Evolutionary conservation across 106 monocot species (phyloP).

Genomic region (Dioscorea zingiberensis): DNA sequence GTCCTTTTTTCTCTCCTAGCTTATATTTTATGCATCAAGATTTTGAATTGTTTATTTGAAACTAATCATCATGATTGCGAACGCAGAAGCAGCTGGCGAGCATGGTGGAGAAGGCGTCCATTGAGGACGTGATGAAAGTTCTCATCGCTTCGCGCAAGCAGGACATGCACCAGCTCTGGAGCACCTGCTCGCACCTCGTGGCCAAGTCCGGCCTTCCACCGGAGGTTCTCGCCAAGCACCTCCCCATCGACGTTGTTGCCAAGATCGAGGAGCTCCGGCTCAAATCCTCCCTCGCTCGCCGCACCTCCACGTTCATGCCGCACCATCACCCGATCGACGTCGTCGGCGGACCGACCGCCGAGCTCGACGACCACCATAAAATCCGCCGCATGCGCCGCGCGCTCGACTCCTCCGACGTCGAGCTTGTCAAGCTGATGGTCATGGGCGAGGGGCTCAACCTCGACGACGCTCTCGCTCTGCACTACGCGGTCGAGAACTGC

Average conservation of each 20-base stretch:
- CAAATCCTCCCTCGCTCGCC: conserved; percentile 62
- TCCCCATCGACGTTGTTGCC: conserved; percentile 78
- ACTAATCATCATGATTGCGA: too few species aligned
- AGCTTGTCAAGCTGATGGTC: conserved; percentile 95
- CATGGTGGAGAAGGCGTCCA: conserved; percentile 92
- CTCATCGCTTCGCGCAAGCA: conserved; percentile 82
- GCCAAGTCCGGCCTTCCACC: conserved; percentile 92
- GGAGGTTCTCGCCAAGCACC: conserved; percentile 92
- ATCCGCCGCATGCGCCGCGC: conserved; percentile 96
- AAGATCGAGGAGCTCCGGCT: conserved; percentile 84
- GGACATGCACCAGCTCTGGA: conserved; percentile 90
- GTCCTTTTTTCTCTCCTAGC: too few species aligned
- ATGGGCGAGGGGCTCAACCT: conserved; percentile 96
- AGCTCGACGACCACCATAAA: conserved; percentile 73
- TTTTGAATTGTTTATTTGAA: too few species aligned
- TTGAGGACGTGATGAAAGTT: conserved; percentile 98
- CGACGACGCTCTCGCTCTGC: conserved; percentile 82
- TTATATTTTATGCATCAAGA: conserved; percentile 41
- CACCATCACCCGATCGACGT: conserved; percentile 26
- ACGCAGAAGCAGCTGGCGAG: conserved; percentile 73
- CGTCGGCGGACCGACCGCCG: conserved; percentile 13
- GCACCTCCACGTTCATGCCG: conserved; percentile 19
- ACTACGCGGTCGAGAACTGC: conserved; percentile 91
- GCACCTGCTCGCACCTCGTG: conserved; percentile 82
- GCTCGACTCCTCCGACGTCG: conserved; percentile 86